Conservation (phyloP, 106 monocot genomes). For the Vanilla planifolia region DNA sequence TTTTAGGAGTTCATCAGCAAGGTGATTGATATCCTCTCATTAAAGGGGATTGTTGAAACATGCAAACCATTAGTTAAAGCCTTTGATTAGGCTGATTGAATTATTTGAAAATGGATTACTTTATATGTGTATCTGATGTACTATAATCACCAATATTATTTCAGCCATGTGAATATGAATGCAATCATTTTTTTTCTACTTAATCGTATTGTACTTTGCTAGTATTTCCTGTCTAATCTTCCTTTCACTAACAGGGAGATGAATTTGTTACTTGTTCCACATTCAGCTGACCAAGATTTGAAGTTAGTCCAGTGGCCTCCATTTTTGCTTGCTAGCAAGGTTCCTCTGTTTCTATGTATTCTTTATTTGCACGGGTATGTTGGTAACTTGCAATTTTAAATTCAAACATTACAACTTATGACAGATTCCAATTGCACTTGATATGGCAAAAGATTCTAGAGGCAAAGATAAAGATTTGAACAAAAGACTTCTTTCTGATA, state of each 20-base stretch:
- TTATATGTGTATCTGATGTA: too few species aligned
- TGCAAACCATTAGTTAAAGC: too few species aligned
- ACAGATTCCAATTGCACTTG: slow-evolving; percentile 88
- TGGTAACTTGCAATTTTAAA: background rate
- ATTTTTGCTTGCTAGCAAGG: slow-evolving; percentile 96
- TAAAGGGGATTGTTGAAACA: too few species aligned
- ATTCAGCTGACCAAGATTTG: slow-evolving; percentile 69
- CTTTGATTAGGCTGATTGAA: too few species aligned
- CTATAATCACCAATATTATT: too few species aligned
- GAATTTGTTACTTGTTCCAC: slow-evolving; percentile 89
- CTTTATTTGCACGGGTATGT: background rate
- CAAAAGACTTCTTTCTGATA: slow-evolving; percentile 67
- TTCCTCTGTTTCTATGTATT: slow-evolving; percentile 11
- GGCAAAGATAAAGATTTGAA: slow-evolving; percentile 75
- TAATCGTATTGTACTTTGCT: background rate
- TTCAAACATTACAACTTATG: slow-evolving; percentile 6
- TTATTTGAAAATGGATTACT: too few species aligned
- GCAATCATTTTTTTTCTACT: background rate
- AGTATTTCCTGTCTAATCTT: background rate
- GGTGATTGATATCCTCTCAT: too few species aligned
- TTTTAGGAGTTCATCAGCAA: too few species aligned
- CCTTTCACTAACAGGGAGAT: slow-evolving; percentile 50
- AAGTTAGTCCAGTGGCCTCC: slow-evolving; percentile 90
- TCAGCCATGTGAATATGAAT: too few species aligned
- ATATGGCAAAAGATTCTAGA: slow-evolving; percentile 89